Base-by-base conservation (phyloP, 2,329 filamentous ascomycete genomes). In the Trichoderma cornu-damae region DNA sequence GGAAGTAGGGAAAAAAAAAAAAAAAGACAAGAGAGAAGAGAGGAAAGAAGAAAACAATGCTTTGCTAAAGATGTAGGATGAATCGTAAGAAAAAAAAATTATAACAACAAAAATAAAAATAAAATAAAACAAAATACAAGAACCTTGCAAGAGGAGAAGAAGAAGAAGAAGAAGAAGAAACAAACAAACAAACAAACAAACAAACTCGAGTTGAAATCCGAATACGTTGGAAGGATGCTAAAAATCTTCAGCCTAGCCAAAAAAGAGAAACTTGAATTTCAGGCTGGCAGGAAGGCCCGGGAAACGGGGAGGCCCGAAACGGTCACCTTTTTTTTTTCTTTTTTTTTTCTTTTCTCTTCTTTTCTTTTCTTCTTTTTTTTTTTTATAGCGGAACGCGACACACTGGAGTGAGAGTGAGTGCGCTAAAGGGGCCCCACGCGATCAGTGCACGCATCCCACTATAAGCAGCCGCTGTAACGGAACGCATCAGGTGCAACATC, bases 161-260 rank as follows among this genome's bases (percentile, higher is more conserved):
- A 6, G 28, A 30, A 30, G 28, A 50, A 56, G 43, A 42, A 43
- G 37, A 30, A 54, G 32, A 43, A 37, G n/a, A 8, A 4, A 32
- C n/a, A n/a, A n/a, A 3, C 3, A 28, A 16, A 22, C 12, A 43
- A 34, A 18, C 16, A 14, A 46, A 32, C 6, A 28, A 40, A 40
- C 34, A 43, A 32, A 9, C 18, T 14, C 16, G 2, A 6, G 6
- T 14, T 35, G 16, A 26, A 53, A 26, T 34, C 12, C 50, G 50
- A 37, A 54, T 54, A 54, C 50, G 50, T n/a, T 54, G 50, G 40
- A 54, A 44, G 50, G 40, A 44, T 35, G 28, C 49, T 20, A 30
- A 34, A 35, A 34, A 30, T 6, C 20, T 44, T 35, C 30, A 35
- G 20, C 37, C 38, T 28, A 32, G 20, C 28, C 38, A 53, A 34